phyloP scores from a whole-genome alignment of 2,329 filamentous ascomycete species.

The Raffaelea ambrosiae region DNA sequence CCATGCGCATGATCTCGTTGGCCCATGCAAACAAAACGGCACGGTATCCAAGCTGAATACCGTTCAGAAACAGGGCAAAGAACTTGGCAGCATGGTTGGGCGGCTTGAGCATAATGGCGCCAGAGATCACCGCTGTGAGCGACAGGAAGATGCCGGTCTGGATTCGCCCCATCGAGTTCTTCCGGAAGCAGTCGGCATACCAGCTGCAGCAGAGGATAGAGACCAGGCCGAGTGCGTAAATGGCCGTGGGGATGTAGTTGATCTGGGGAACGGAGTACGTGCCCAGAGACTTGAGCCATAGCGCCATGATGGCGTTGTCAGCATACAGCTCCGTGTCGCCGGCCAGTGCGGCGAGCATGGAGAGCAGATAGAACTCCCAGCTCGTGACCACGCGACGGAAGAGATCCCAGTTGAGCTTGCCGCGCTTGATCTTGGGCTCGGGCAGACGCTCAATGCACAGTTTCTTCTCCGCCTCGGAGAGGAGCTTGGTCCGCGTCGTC shows the following conservation, averaged over 20 bases:
- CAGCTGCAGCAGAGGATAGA: constrained; percentile 41
- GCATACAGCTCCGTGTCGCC: constrained; percentile 6
- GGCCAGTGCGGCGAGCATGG: constrained; percentile 1
- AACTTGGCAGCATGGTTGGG: constrained; percentile 3
- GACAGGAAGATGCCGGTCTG: constrained; percentile 1
- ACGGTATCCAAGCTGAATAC: background rate
- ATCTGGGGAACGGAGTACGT: constrained; percentile 35
- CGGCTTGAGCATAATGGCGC: constrained; percentile 6
- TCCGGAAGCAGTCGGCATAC: constrained; percentile 38
- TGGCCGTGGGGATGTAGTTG: constrained; percentile 32
- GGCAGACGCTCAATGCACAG: constrained; percentile 4
- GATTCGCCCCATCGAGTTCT: constrained; percentile 32
- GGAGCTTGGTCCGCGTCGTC: background rate
- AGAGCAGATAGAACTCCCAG: constrained; percentile 7
- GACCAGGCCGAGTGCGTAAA: constrained; percentile 19
- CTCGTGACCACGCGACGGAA: background rate
- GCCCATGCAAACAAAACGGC: constrained; percentile 4
- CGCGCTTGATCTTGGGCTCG: background rate
- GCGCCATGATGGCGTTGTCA: constrained; percentile 3
- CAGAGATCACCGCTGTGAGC: constrained; percentile 6
- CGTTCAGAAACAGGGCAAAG: constrained; percentile 8
- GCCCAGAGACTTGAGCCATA: constrained; percentile 16
- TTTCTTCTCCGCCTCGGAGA: constrained; percentile 1
- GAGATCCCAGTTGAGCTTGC: background rate
- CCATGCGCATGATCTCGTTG: constrained; percentile 5